These are phyloP conservation scores for Clitopilus passeckerianus DNA, from an alignment of 768 basidiomycete genomes.

Conservation along the genomic window DNA sequence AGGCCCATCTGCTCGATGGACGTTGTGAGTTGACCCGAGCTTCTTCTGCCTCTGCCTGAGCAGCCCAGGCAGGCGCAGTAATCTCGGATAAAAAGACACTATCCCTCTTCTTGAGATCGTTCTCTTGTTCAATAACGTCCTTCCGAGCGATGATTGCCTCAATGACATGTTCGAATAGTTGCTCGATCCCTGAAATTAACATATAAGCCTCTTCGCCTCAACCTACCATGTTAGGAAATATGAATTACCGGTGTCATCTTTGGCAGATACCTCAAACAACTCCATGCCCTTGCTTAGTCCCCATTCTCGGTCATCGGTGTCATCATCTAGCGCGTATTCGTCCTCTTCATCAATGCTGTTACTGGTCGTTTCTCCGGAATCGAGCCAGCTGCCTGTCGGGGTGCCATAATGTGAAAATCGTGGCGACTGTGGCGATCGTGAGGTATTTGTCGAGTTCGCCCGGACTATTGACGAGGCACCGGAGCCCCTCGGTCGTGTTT, in stretches of 20 bases:
- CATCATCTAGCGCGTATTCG: conserved; percentile 45
- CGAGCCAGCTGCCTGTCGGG: conserved; percentile 48
- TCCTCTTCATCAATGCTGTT: conserved; percentile 68
- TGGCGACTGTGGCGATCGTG: conserved; percentile 47
- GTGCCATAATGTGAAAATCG: conserved; percentile 57
- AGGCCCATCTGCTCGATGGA: conserved; percentile 57
- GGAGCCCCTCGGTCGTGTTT: conserved; percentile 42
- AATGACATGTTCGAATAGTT: conserved; percentile 77
- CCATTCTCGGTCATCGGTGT: conserved; percentile 58
- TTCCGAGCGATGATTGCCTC: conserved; percentile 73
- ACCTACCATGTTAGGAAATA: background rate
- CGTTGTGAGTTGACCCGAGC: conserved; percentile 51
- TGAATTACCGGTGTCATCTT: conserved; percentile 69
- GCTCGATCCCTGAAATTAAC: conserved; percentile 59
- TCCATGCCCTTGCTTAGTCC: conserved; percentile 81
- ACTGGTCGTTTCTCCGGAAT: conserved; percentile 55
- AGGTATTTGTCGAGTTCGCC: conserved; percentile 41
- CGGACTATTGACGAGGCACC: conserved; percentile 37
- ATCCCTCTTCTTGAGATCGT: conserved; percentile 74
- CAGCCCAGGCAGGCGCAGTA: conserved; percentile 68
- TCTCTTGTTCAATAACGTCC: conserved; percentile 77
- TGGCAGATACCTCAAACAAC: conserved; percentile 88
- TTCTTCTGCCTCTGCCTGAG: conserved; percentile 78
- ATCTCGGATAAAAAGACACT: conserved; percentile 72
- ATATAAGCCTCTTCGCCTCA: background rate